These are phyloP conservation scores for Candida pseudoviswanathii DNA, from an alignment of 1,139 yeast species.

Conservation along the genomic window DNA sequence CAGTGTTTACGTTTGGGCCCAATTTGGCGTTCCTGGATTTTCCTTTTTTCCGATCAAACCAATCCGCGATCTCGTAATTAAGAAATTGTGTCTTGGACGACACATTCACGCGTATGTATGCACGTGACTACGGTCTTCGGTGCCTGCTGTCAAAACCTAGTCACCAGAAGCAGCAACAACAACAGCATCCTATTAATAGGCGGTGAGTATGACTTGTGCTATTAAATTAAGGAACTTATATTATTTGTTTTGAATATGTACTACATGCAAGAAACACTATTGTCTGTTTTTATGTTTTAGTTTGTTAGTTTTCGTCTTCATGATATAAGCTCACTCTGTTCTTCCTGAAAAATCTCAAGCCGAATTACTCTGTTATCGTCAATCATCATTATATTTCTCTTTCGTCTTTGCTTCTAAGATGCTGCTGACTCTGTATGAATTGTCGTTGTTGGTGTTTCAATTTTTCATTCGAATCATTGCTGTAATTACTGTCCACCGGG, in stretches of 20 bases:
- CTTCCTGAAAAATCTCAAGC: not conserved
- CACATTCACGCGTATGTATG: not conserved
- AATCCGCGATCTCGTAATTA: too few species aligned
- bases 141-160: not conserved
- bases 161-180: too few species aligned
- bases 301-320: not conserved
- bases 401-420: not conserved
- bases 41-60: too few species aligned
- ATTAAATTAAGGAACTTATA: too few species aligned
- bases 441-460: constrained; percentile 13
- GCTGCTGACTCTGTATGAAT: constrained; percentile 14
- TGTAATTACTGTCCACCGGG: constrained; percentile 59
- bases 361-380: not conserved
- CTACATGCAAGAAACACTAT: not conserved
- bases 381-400: not conserved
- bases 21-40: too few species aligned
- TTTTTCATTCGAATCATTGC: constrained; percentile 45
- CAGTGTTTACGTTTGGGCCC: constrained; percentile 12
- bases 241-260: constrained; percentile 1
- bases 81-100: not conserved
- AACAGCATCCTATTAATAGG: too few species aligned
- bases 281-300: not conserved
- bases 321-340: not conserved
- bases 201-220: too few species aligned
- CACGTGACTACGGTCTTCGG: too few species aligned